phyloP scores from a whole-genome alignment of 139 green algal species.

The Chlamydomonas incerta region DNA sequence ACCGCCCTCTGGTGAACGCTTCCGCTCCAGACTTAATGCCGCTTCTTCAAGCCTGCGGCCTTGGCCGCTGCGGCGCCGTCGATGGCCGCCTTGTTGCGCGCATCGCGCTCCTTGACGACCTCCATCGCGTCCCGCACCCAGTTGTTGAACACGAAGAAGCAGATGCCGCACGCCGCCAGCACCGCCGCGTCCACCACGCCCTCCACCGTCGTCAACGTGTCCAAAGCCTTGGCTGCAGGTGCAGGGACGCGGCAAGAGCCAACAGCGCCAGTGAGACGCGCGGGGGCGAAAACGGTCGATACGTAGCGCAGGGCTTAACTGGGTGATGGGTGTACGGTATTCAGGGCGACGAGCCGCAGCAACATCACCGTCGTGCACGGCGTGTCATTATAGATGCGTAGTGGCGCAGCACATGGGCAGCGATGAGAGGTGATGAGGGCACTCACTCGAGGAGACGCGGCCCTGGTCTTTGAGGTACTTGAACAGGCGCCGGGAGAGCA shows the following conservation, averaged over 20 bases:
- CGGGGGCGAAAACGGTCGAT: neutral
- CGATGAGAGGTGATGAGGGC: too few species aligned
- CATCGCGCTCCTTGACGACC: constrained; percentile 6
- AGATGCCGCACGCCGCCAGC: neutral
- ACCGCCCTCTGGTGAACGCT: too few species aligned
- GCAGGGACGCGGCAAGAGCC: too few species aligned
- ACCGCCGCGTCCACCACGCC: neutral
- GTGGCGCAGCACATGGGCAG: too few species aligned
- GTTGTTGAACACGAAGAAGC: constrained; percentile 41
- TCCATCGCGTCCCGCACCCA: constrained; percentile 38
- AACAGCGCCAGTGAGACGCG: neutral
- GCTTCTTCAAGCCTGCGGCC: too few species aligned
- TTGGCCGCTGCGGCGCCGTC: neutral
- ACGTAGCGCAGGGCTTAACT: neutral
- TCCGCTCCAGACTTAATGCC: too few species aligned
- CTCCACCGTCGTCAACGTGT: neutral
- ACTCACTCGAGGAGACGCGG: constrained; percentile 2
- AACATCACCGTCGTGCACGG: too few species aligned
- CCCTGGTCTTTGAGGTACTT: constrained; percentile 4
- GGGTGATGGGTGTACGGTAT: too few species aligned
- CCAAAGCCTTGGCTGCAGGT: neutral
- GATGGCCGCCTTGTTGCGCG: neutral
- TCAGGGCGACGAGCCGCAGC: too few species aligned
- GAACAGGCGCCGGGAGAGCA: neutral
- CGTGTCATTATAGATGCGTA: too few species aligned